Conservation (phyloP, 1,139 yeast species). For the Taphrina populina region DNA sequence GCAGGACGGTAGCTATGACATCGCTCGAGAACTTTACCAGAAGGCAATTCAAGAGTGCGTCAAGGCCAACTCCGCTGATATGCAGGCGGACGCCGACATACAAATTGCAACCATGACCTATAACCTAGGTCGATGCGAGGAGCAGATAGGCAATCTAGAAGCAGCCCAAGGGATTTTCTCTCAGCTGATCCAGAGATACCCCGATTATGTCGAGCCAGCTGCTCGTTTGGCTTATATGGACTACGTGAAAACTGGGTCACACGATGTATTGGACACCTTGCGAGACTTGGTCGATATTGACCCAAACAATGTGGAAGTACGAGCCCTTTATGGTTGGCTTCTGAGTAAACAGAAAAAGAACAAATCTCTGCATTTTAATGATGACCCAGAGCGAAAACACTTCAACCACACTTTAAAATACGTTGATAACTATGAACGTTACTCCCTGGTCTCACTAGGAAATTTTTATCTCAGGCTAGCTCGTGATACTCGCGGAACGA, state of each 20-base stretch:
- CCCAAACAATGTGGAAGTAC: conserved; percentile 69
- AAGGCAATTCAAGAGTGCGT: conserved; percentile 50
- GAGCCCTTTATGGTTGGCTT: conserved; percentile 93
- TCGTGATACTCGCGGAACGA: conserved; percentile 60
- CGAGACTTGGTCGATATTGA: conserved; percentile 56
- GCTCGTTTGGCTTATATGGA: conserved; percentile 36
- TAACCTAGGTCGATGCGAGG: conserved; percentile 49
- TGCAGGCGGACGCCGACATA: conserved; percentile 35
- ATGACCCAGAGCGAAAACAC: conserved; percentile 64
- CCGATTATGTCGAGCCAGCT: conserved; percentile 60
- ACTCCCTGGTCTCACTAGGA: conserved; percentile 86
- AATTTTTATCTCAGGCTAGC: conserved; percentile 83
- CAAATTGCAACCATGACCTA: conserved; percentile 44
- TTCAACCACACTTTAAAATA: conserved; percentile 81
- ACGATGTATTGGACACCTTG: conserved; percentile 56
- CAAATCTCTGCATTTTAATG: conserved; percentile 47
- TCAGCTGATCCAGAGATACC: conserved; percentile 57
- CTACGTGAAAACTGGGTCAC: conserved; percentile 44
- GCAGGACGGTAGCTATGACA: conserved; percentile 58
- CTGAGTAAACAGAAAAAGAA: conserved; percentile 59
- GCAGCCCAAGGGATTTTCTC: conserved; percentile 58
- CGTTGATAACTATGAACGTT: conserved; percentile 76
- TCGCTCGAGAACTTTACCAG: conserved; percentile 55
- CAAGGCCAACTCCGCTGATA: conserved; percentile 42
- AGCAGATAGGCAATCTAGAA: conserved; percentile 48